phyloP scores from a whole-genome alignment of 129 eudicot genomes.

The Artemisia argyi region DNA sequence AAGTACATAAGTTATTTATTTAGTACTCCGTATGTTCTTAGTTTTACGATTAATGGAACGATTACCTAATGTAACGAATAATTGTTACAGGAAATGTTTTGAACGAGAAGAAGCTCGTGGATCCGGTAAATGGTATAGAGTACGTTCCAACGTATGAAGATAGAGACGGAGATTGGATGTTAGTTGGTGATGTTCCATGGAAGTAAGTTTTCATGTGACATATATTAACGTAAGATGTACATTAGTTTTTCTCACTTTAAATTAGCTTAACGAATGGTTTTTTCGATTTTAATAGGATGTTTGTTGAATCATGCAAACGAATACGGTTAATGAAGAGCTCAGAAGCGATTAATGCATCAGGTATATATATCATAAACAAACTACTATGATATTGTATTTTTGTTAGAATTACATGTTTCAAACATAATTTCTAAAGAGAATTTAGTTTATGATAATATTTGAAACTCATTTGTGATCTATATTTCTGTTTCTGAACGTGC shows the following conservation, averaged over 20 bases:
- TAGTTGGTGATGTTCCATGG: constrained; percentile 98
- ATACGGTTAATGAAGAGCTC: constrained; percentile 75
- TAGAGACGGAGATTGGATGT: constrained; percentile 92
- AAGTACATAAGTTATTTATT: constrained; percentile 1
- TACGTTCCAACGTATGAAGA: constrained; percentile 93
- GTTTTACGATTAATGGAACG: not conserved
- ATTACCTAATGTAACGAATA: not conserved
- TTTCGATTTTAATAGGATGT: constrained; percentile 54
- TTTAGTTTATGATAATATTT: not conserved
- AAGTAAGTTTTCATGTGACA: constrained; percentile 48
- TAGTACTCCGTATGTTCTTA: not conserved
- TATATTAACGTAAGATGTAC: not conserved
- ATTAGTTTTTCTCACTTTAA: not conserved
- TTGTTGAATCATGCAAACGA: constrained; percentile 79
- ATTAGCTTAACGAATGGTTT: not conserved
- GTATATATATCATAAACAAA: constrained; percentile 11
- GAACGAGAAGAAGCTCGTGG: constrained; percentile 61
- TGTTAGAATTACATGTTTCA: too few species aligned
- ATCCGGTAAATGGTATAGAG: constrained; percentile 55
- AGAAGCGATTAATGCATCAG: constrained; percentile 53
- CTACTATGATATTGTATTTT: too few species aligned
- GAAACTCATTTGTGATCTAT: not conserved
- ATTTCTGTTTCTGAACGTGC: too few species aligned
- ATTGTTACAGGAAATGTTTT: constrained; percentile 29
- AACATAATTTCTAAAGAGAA: not conserved